Conservation (phyloP, 805 yeast genomes). For the Metschnikowia picachoensis region DNA sequence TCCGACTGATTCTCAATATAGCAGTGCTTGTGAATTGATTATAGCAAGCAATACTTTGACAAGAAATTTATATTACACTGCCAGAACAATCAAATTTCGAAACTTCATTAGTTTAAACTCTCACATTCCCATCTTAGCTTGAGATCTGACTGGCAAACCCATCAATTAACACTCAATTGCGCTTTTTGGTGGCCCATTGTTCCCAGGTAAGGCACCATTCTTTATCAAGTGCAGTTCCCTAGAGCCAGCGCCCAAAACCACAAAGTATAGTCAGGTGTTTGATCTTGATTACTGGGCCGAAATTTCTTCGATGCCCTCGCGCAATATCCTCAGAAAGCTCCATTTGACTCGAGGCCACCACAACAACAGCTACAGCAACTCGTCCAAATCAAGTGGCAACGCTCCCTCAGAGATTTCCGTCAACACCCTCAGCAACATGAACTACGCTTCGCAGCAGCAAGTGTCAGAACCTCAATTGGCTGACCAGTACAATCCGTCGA, state of each 20-base stretch:
- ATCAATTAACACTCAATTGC: too few species aligned
- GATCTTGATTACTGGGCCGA: not conserved
- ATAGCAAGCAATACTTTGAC: not conserved
- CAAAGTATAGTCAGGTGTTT: too few species aligned
- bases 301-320: slow-evolving; percentile 11
- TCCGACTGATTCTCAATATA: not conserved
- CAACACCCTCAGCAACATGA: slow-evolving; percentile 15
- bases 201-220: too few species aligned
- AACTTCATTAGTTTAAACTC: too few species aligned
- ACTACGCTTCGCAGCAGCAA: slow-evolving; percentile 8
- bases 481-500: not conserved
- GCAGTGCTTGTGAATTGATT: not conserved
- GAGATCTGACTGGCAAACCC: too few species aligned
- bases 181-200: too few species aligned
- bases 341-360: slow-evolving; percentile 14
- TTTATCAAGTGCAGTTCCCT: too few species aligned
- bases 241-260: too few species aligned
- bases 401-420: slow-evolving; percentile 7
- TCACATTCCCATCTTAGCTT: too few species aligned
- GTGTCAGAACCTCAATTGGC: slow-evolving; percentile 1
- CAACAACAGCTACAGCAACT: slow-evolving; percentile 5
- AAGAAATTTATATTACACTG: too few species aligned
- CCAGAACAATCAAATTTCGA: too few species aligned
- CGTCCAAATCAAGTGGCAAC: not conserved
- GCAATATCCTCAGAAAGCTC: slow-evolving; percentile 17